Evolutionary conservation across 768 basidiomycete genomes (phyloP), one percentile per base, ranked within the genome.

Genomic region (Tricholoma flavovirens): DNA sequence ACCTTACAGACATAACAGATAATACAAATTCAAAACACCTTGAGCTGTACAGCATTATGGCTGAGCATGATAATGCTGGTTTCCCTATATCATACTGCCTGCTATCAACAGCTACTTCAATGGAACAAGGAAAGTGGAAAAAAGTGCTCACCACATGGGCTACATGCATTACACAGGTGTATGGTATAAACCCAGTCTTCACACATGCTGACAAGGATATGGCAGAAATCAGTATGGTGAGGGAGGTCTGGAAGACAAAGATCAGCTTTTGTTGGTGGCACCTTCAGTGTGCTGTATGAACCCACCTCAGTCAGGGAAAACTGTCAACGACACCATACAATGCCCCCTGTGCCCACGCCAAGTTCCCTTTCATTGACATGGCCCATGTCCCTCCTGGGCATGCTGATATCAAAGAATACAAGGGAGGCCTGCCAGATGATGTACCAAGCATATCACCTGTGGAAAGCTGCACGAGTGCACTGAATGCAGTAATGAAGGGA

Each of bases 391-490:
- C 66, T 30, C 46, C 24, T 49, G 62, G 64, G 12, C 54, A 48
- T 42, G 50, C 53, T 24, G 63, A 67, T 54, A 14, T 30, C 2
- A 42, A 52, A 35, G 66, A 67, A 48, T 62, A 63, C 38, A 62
- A 67, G 48, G 66, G 64, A 22, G 64, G 66, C 22, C 30, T 38
- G 85, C 66, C 51, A 35, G 49, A 59, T 26, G 53, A 56, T 36
- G 35, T 36, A 36, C 35, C 35, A 14, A 36, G 35, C 35, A 14
- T 36, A 36, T 36, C 15, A 1, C 35, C 35, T 36, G 35, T 36
- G 35, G 35, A 36, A 14, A 36, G 35, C 35, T 11, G 12, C 12
- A 5, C 35, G 12, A 36, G 35, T 15, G 12, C 11, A 36, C 35
- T 15, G 6, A 36, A 36, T 5, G 6, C 12, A 11, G 35, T 36